Percentiles rank a stretch among this genome's conserved stretches.
Evolutionary conservation across 2,329 filamentous ascomycete genomes (phyloP).

Genomic region (Magnaporthiopsis incrustans): DNA sequence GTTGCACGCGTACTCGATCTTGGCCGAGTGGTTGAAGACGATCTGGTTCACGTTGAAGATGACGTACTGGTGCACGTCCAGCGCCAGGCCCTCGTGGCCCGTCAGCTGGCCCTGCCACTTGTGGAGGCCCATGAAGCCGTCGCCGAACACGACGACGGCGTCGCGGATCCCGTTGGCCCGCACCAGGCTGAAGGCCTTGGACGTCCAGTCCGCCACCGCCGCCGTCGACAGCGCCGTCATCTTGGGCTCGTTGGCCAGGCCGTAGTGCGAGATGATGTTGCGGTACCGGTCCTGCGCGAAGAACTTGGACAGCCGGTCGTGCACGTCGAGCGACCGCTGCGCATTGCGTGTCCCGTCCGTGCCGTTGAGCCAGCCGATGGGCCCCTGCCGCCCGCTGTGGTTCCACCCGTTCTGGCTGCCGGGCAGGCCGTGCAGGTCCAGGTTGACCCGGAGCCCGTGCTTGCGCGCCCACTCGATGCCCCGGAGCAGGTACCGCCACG

Average conservation of each 20-base stretch:
- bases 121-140: slow-evolving; percentile 84
- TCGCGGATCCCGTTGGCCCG: slow-evolving; percentile 65
- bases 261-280: slow-evolving; percentile 88
- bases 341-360: slow-evolving; percentile 71
- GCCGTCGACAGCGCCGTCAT: slow-evolving; percentile 65
- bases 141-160: slow-evolving; percentile 74
- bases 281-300: slow-evolving; percentile 90
- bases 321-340: slow-evolving; percentile 76
- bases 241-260: slow-evolving; percentile 86
- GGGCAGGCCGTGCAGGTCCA: slow-evolving; percentile 86
- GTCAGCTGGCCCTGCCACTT: slow-evolving; percentile 86
- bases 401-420: slow-evolving; percentile 98
- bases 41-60: slow-evolving; percentile 94
- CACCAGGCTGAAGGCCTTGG: slow-evolving; percentile 62
- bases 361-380: slow-evolving; percentile 86
- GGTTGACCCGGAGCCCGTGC: slow-evolving; percentile 83
- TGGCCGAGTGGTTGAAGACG: slow-evolving; percentile 69
- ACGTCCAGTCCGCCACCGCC: slow-evolving; percentile 73
- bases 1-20: slow-evolving; percentile 78
- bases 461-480: slow-evolving; percentile 91
- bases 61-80: slow-evolving; percentile 98
- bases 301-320: slow-evolving; percentile 81
- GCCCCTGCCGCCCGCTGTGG: slow-evolving; percentile 77
- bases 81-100: slow-evolving; percentile 61
- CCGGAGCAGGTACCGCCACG: slow-evolving; percentile 88